Conservation (phyloP, 305 asterid genomes). For the Lippia alba region DNA sequence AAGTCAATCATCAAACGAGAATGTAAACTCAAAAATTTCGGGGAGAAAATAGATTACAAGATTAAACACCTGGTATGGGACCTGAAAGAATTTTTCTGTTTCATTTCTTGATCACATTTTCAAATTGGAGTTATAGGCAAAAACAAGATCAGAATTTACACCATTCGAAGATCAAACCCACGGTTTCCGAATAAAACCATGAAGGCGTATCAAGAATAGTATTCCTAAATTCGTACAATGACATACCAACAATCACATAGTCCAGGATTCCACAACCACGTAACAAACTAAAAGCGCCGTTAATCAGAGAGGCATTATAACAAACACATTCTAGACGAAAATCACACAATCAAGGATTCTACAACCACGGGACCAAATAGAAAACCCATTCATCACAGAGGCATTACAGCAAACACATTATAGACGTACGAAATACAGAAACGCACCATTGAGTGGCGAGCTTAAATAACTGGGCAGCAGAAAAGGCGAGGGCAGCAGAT, state of each 20-base stretch:
- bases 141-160: not conserved
- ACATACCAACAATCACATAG: not conserved
- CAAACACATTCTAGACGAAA: not conserved
- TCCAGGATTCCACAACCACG: slow-evolving; percentile 5
- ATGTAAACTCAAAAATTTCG: too few species aligned
- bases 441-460: slow-evolving; percentile 55
- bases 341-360: slow-evolving; percentile 2
- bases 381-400: not conserved
- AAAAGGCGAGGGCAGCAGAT: slow-evolving; percentile 60
- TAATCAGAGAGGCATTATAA: not conserved
- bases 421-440: slow-evolving; percentile 19
- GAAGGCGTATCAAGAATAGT: not conserved
- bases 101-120: not conserved
- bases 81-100: too few species aligned
- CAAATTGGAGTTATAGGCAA: slow-evolving; percentile 9
- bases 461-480: slow-evolving; percentile 58
- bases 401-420: not conserved
- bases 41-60: too few species aligned
- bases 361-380: not conserved
- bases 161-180: slow-evolving; percentile 18
- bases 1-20: not conserved
- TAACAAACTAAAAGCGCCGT: not conserved
- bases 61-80: too few species aligned
- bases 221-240: not conserved
- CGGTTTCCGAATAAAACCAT: slow-evolving; percentile 4